Base-by-base conservation (phyloP, 441 rosid genomes). In the Flueggea neowawraea region DNA sequence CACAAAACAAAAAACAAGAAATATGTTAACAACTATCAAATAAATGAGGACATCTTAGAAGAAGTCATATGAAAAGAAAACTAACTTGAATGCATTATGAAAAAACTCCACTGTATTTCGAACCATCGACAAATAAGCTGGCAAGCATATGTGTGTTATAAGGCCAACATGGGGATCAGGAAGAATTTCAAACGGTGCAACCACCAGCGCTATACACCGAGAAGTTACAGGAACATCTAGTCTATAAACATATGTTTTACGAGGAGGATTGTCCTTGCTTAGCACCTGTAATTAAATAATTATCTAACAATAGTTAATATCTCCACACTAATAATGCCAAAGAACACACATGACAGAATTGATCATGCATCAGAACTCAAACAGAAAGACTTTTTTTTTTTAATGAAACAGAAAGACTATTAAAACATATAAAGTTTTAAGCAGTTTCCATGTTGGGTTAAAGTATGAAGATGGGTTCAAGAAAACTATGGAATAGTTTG, bases 231-330 rank as follows among this genome's bases (percentile, higher is more conserved):
- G 97, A 78, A 86, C 82, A 74, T 87, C 85, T 74, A 91, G 75
- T 76, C 69, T 91, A 64, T 91, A 91, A 47, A 90, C 98, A 73
- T 75, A 95, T 12, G 97, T 90, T 78, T 86, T 95, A 36, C 74
- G 87, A 60, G 91, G 89, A 75, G 95, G 96, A 73, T 88, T 89
- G 72, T 88, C 97, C 78, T 84, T 85, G 84, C 96, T 80, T 78
- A 91, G 70, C 60, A 91, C 93, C 98, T 91, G 81, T 58, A 73
- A 78, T 59, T 39, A 16, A 31, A 57, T 64, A 51, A 60, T 47
- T 60, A 5, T 36, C 41, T 8, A 36, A 36, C 41, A 36, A 36
- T 8, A 36, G 41, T 36, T 36, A 36, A 36, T 36, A 36, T 36
- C 41, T 36, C 9, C 7, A 36, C 41, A 5, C 9, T 36, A 36